Evolutionary conservation across 176 grass and related monocot species (phyloP).

Genomic region (Zoysia pacifica): DNA sequence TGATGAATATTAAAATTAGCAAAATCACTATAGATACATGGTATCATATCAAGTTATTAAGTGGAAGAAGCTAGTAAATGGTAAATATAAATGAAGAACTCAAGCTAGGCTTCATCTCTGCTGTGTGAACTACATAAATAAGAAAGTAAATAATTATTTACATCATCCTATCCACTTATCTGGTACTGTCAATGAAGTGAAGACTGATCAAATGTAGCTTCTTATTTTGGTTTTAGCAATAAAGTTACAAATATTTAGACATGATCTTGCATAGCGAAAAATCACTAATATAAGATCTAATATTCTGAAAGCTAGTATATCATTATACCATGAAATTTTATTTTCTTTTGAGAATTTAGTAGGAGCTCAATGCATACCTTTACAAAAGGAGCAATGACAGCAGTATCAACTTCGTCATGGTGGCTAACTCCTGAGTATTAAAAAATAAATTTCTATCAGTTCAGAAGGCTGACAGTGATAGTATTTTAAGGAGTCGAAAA

Average conservation of each 20-base stretch:
- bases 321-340: slow-evolving; percentile 2
- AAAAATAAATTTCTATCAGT: slow-evolving; percentile 30
- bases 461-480: neutral
- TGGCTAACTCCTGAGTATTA: slow-evolving; percentile 71
- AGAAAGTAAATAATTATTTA: neutral
- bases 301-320: neutral
- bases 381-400: slow-evolving; percentile 57
- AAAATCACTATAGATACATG: neutral
- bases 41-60: neutral
- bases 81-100: neutral
- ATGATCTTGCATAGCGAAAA: neutral
- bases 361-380: slow-evolving; percentile 61
- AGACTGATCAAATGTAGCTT: slow-evolving; percentile 1
- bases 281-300: neutral
- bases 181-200: neutral
- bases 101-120: slow-evolving; percentile 10
- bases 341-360: neutral
- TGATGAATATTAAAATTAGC: neutral
- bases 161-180: neutral
- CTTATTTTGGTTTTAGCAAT: neutral
- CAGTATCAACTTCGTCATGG: slow-evolving; percentile 62
- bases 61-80: slow-evolving; percentile 3
- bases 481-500: slow-evolving; percentile 20
- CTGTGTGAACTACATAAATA: slow-evolving; percentile 12
- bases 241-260: slow-evolving; percentile 10